phyloP scores from a whole-genome alignment of 495 filamentous ascomycete species.

The Aspergillus baeticus region DNA sequence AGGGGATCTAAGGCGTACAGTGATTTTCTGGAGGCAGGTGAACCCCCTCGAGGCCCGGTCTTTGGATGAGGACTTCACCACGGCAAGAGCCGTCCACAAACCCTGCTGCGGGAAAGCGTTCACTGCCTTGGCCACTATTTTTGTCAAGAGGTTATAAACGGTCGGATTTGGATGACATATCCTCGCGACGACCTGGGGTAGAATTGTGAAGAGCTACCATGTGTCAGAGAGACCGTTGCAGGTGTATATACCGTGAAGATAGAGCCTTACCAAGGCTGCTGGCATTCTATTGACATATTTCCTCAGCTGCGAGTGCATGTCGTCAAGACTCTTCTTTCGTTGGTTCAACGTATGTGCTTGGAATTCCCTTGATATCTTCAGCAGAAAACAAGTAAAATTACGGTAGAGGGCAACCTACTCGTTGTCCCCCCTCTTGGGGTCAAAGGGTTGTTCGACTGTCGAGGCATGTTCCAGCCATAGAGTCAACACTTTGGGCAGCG shows the following conservation, averaged over 20 bases:
- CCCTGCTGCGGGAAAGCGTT: constrained; percentile 80
- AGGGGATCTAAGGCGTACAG: constrained; percentile 21
- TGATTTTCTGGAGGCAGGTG: constrained; percentile 49
- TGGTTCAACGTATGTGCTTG: constrained; percentile 51
- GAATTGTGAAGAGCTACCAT: constrained; percentile 74
- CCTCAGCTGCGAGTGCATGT: constrained; percentile 67
- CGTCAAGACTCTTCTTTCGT: constrained; percentile 64
- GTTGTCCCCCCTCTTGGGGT: constrained; percentile 62
- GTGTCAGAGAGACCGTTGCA: constrained; percentile 18
- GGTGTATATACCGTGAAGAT: background rate
- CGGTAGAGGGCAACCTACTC: constrained; percentile 36
- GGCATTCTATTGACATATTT: constrained; percentile 75
- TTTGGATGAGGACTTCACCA: constrained; percentile 60
- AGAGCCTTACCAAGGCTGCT: constrained; percentile 59
- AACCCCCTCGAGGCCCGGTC: constrained; percentile 47
- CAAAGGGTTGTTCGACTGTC: constrained; percentile 64
- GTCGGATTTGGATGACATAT: constrained; percentile 80
- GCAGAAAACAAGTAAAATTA: constrained; percentile 6
- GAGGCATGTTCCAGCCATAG: constrained; percentile 91
- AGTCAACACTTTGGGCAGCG: constrained; percentile 83
- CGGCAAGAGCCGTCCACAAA: constrained; percentile 87
- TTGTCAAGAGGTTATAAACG: constrained; percentile 71
- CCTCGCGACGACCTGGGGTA: constrained; percentile 88
- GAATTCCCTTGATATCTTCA: constrained; percentile 47
- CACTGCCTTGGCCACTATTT: constrained; percentile 80